Conservation (phyloP, 2,329 filamentous ascomycete genomes). For the Periconia sp. region DNA sequence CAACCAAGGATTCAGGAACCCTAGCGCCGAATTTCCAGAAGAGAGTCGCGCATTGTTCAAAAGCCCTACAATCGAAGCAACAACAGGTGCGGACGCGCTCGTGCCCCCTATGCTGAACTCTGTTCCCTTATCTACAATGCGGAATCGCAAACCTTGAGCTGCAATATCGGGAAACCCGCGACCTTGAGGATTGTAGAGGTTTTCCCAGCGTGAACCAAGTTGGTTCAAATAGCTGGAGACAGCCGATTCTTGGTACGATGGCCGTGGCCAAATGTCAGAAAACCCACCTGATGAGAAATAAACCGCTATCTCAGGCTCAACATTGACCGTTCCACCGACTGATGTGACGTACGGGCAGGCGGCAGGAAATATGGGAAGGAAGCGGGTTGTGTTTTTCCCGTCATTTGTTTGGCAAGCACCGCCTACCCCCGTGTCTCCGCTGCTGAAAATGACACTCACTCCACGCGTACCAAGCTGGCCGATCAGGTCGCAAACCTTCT, state of each 20-base stretch:
- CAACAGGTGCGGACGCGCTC: constrained; percentile 42
- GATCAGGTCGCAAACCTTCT: constrained; percentile 43
- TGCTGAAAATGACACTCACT: constrained; percentile 44
- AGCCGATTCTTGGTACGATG: constrained; percentile 47
- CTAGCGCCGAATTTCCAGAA: constrained; percentile 36
- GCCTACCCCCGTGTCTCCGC: constrained; percentile 44
- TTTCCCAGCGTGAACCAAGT: constrained; percentile 43
- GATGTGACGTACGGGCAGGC: constrained; percentile 52
- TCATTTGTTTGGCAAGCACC: constrained; percentile 51
- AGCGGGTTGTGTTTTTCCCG: constrained; percentile 46
- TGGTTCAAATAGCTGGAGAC: constrained; percentile 43
- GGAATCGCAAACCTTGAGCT: constrained; percentile 40
- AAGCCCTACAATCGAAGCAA: constrained; percentile 40
- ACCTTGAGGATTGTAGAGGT: constrained; percentile 47
- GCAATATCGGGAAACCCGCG: constrained; percentile 51
- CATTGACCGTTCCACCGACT: constrained; percentile 46
- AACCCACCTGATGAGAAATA: constrained; percentile 50
- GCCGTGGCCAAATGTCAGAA: constrained; percentile 46
- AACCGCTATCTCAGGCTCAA: constrained; percentile 44
- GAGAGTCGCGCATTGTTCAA: constrained; percentile 43
- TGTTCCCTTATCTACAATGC: constrained; percentile 37
- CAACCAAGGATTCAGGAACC: constrained; percentile 46
- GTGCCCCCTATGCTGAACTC: constrained; percentile 40
- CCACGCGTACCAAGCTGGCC: constrained; percentile 44
- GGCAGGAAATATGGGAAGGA: constrained; percentile 50